These are phyloP conservation scores for Penicillium cinerascens DNA, from an alignment of 495 filamentous ascomycete genomes.

Conservation along the genomic window DNA sequence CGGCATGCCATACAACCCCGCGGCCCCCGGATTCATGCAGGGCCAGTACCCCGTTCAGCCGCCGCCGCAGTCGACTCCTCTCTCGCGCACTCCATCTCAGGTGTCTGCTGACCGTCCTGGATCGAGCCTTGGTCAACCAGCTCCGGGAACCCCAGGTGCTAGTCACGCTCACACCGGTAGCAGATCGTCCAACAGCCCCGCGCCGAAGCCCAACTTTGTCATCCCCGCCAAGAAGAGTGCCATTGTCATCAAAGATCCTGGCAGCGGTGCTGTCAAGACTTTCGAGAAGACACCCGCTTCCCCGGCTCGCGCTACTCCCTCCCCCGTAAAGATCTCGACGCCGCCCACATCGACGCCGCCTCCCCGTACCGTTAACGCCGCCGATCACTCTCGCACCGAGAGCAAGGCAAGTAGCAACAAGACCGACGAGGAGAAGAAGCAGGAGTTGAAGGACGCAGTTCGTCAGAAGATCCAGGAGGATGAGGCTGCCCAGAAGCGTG, in stretches of 20 bases:
- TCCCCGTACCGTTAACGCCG: slow-evolving; percentile 48
- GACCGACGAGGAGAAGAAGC: slow-evolving; percentile 67
- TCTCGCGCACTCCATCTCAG: slow-evolving; percentile 83
- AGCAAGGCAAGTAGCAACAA: slow-evolving; percentile 51
- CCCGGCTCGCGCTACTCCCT: slow-evolving; percentile 52
- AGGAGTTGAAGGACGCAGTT: slow-evolving; percentile 64
- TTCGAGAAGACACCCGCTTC: slow-evolving; percentile 57
- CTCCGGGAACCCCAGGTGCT: slow-evolving; percentile 54
- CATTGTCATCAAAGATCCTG: slow-evolving; percentile 74
- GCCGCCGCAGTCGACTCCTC: slow-evolving; percentile 56
- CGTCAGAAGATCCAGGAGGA: slow-evolving; percentile 58
- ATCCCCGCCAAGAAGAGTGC: slow-evolving; percentile 62
- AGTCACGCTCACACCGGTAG: slow-evolving; percentile 58
- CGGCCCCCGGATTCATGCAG: slow-evolving; percentile 41
- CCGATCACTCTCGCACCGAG: slow-evolving; percentile 57
- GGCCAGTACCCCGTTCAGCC: slow-evolving; percentile 53
- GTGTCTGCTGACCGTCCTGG: slow-evolving; percentile 72
- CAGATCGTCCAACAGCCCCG: slow-evolving; percentile 53
- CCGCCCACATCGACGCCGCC: slow-evolving; percentile 58
- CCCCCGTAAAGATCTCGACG: slow-evolving; percentile 60
- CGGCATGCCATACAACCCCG: slow-evolving; percentile 51
- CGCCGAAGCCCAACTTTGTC: slow-evolving; percentile 47
- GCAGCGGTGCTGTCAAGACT: slow-evolving; percentile 61
- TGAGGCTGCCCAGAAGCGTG: slow-evolving; percentile 49
- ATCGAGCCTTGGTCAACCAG: slow-evolving; percentile 73